Evolutionary conservation across 1,284 basidiomycete genomes (phyloP).

Genomic region (Vanrija sp.): DNA sequence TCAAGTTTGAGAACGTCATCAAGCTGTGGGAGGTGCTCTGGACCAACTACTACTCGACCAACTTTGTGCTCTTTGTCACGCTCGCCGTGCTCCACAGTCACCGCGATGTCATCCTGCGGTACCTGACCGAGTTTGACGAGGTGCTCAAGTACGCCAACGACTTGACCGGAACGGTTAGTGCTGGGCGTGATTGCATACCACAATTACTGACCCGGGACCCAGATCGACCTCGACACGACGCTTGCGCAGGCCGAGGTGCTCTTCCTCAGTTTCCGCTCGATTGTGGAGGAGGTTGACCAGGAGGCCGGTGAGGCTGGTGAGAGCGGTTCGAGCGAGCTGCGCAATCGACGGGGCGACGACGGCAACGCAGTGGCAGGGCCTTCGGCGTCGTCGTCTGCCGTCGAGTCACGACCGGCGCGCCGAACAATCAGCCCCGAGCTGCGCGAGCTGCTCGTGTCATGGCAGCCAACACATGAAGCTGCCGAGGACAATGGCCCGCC

Average conservation of each 20-base stretch:
- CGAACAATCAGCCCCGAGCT: slow-evolving; percentile 12
- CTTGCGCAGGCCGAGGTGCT: slow-evolving; percentile 90
- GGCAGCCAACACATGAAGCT: slow-evolving; percentile 3
- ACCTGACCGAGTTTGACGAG: slow-evolving; percentile 69
- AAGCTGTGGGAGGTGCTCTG: slow-evolving; percentile 91
- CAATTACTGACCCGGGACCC: not conserved
- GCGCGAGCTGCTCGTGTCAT: slow-evolving; percentile 13
- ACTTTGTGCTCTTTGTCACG: slow-evolving; percentile 91
- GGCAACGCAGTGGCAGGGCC: not conserved
- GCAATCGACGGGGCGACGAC: not conserved
- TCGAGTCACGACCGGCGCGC: not conserved
- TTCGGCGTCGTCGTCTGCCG: not conserved
- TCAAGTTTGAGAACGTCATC: slow-evolving; percentile 81
- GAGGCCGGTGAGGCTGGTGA: slow-evolving; percentile 9
- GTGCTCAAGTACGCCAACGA: slow-evolving; percentile 92
- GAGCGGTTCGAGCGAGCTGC: not conserved
- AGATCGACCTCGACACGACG: slow-evolving; percentile 83
- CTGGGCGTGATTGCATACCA: not conserved
- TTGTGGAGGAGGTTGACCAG: slow-evolving; percentile 79
- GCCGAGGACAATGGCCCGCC: not conserved
- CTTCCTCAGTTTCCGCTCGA: slow-evolving; percentile 55
- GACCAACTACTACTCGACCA: slow-evolving; percentile 82
- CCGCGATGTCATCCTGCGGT: slow-evolving; percentile 86
- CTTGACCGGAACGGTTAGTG: slow-evolving; percentile 68
- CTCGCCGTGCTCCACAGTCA: slow-evolving; percentile 91